Percentiles rank a stretch among this genome's conserved stretches.
Conservation (phyloP, 148 eudicot species). For the Rhododendron kiyosumense region DNA sequence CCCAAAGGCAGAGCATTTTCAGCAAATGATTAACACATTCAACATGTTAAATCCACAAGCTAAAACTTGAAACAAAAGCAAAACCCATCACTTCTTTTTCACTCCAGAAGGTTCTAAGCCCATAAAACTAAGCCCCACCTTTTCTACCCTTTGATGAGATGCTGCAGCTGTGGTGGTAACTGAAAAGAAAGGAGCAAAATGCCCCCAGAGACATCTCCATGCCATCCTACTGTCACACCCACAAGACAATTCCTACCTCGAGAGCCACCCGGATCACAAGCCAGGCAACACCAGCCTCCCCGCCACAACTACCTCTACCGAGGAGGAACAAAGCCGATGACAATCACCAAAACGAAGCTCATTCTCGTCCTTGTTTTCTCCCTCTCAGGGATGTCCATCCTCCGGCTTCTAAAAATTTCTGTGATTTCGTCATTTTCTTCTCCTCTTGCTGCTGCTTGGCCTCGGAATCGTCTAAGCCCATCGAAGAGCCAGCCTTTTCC, state of each 20-base stretch:
- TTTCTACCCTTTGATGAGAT: not conserved
- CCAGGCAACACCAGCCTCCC: not conserved
- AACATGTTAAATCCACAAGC: not conserved
- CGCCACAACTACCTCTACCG: not conserved
- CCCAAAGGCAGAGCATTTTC: not conserved
- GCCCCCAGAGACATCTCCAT: conserved; percentile 42
- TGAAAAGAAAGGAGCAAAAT: conserved; percentile 20
- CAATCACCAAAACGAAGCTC: conserved; percentile 47
- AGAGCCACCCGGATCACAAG: not conserved
- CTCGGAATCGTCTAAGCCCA: not conserved
- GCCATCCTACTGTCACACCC: conserved; percentile 19
- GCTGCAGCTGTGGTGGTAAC: not conserved
- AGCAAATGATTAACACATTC: not conserved
- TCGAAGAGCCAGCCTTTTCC: not conserved
- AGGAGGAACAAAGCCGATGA: conserved; percentile 26
- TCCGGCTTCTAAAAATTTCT: conserved; percentile 57
- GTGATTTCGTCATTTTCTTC: conserved; percentile 41
- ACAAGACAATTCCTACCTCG: conserved; percentile 16
- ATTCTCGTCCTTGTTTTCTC: conserved; percentile 51
- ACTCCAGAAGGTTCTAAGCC: conserved; percentile 18
- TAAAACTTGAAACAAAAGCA: conserved; percentile 33
- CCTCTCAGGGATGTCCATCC: conserved; percentile 48
- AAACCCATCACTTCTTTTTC: conserved; percentile 23
- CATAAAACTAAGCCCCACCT: not conserved
- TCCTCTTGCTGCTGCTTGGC: conserved; percentile 13